phyloP scores from a whole-genome alignment of 2,329 filamentous ascomycete genomes.

The Colletotrichum siamense region DNA sequence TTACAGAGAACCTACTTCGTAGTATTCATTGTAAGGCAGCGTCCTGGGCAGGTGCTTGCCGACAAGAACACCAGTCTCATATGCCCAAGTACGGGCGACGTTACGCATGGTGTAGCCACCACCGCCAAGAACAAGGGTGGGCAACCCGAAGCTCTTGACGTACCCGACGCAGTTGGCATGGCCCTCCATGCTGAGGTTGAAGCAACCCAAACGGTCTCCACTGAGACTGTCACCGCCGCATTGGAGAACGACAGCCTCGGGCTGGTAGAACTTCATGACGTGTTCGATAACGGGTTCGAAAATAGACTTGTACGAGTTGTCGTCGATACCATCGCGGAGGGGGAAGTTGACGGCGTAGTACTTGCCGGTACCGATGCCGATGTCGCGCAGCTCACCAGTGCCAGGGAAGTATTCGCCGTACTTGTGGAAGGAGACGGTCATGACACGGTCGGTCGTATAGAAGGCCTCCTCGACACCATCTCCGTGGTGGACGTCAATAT shows the following conservation, averaged over 20 bases:
- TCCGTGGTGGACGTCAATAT: slow-evolving; percentile 93
- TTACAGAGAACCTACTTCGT: slow-evolving; percentile 63
- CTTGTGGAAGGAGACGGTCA: slow-evolving; percentile 95
- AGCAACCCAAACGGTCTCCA: slow-evolving; percentile 92
- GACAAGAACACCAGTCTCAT: slow-evolving; percentile 90
- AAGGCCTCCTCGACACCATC: slow-evolving; percentile 95
- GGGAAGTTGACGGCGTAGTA: slow-evolving; percentile 93
- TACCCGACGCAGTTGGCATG: slow-evolving; percentile 95
- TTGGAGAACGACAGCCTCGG: slow-evolving; percentile 91
- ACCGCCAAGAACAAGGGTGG: slow-evolving; percentile 90
- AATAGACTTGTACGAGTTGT: slow-evolving; percentile 86
- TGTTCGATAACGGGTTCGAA: slow-evolving; percentile 89
- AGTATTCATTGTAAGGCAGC: slow-evolving; percentile 97
- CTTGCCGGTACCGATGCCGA: slow-evolving; percentile 86
- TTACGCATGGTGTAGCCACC: slow-evolving; percentile 98
- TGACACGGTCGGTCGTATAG: slow-evolving; percentile 89
- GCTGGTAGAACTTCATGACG: slow-evolving; percentile 87
- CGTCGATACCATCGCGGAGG: slow-evolving; percentile 89
- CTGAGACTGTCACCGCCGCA: slow-evolving; percentile 95
- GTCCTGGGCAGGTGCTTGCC: slow-evolving; percentile 80
- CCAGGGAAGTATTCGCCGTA: slow-evolving; percentile 97
- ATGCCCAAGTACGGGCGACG: slow-evolving; percentile 95
- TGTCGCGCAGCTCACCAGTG: slow-evolving; percentile 85
- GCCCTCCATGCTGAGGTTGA: slow-evolving; percentile 96
- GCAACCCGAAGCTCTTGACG: slow-evolving; percentile 84